Conservation (phyloP, 2,329 filamentous ascomycete species). For the Arthroderma sp. region DNA sequence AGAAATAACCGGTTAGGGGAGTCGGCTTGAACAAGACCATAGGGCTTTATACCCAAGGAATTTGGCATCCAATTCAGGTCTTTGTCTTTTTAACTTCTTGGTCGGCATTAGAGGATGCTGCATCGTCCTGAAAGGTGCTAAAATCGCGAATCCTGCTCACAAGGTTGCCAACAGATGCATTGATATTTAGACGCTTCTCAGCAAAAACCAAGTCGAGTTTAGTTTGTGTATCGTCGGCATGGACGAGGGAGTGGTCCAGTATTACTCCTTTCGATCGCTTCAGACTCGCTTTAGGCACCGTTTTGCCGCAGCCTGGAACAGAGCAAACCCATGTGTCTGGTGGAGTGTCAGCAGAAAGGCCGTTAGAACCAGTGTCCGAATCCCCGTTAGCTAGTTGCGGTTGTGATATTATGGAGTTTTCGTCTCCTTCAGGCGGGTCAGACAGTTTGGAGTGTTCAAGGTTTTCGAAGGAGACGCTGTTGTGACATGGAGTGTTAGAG, state of each 20-base stretch:
- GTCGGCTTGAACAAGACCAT: too few relatives aligned
- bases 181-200: slow-evolving; percentile 23
- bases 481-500: slow-evolving; percentile 10
- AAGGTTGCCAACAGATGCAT: slow-evolving; percentile 21
- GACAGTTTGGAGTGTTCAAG: slow-evolving; percentile 13
- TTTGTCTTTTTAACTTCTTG: too few relatives aligned
- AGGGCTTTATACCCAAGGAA: too few relatives aligned
- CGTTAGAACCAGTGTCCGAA: not conserved
- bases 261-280: slow-evolving; percentile 22
- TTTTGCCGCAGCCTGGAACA: slow-evolving; percentile 21
- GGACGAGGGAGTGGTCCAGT: slow-evolving; percentile 21
- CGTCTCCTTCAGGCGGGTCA: slow-evolving; percentile 2
- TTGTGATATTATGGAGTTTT: not conserved
- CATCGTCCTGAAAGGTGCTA: slow-evolving; percentile 12
- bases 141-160: slow-evolving; percentile 18
- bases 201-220: slow-evolving; percentile 25
- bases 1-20: too few relatives aligned
- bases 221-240: slow-evolving; percentile 24
- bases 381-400: not conserved
- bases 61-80: too few relatives aligned
- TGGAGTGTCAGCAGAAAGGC: slow-evolving; percentile 8
- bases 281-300: slow-evolving; percentile 20
- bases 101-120: not conserved
- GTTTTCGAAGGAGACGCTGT: not conserved
- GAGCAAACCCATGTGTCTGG: slow-evolving; percentile 24